phyloP scores from a whole-genome alignment of 768 basidiomycete species.

The Boletales sp. region DNA sequence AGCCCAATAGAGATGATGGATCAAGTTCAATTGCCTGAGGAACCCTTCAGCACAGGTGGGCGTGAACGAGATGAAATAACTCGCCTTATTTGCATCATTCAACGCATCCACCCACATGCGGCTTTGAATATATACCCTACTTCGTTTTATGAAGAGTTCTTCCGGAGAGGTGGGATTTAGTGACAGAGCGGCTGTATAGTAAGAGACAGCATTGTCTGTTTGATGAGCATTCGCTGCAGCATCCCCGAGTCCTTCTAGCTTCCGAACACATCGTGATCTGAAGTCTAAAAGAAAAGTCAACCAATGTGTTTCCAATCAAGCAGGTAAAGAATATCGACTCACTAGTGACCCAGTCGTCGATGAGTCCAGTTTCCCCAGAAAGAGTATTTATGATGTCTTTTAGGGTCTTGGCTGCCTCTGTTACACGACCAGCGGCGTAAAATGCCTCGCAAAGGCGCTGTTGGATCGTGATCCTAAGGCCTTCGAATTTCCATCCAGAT shows the following conservation, averaged over 20 bases:
- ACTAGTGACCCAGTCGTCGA: not conserved
- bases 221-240: not conserved
- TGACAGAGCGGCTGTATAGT: slow-evolving; percentile 5
- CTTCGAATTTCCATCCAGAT: slow-evolving; percentile 6
- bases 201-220: slow-evolving; percentile 1
- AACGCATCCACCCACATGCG: slow-evolving; percentile 2
- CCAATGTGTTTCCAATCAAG: not conserved
- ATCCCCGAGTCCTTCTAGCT: slow-evolving; percentile 1
- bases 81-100: slow-evolving; percentile 8
- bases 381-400: no score
- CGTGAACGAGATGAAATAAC: not conserved
- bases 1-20: slow-evolving; percentile 8
- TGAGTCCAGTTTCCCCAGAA: no score
- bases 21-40: slow-evolving; percentile 9
- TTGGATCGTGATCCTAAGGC: no score
- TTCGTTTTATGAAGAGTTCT: slow-evolving; percentile 5
- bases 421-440: no score
- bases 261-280: not conserved
- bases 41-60: not conserved
- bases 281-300: not conserved
- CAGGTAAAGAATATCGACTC: no score
- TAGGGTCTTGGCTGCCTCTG: no score
- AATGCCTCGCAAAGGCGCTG: no score
- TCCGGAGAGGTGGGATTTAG: not conserved
- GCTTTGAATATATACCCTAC: not conserved